These are phyloP conservation scores for Pezicula carpinea DNA, from an alignment of 2,329 filamentous ascomycete genomes.

Conservation along the genomic window DNA sequence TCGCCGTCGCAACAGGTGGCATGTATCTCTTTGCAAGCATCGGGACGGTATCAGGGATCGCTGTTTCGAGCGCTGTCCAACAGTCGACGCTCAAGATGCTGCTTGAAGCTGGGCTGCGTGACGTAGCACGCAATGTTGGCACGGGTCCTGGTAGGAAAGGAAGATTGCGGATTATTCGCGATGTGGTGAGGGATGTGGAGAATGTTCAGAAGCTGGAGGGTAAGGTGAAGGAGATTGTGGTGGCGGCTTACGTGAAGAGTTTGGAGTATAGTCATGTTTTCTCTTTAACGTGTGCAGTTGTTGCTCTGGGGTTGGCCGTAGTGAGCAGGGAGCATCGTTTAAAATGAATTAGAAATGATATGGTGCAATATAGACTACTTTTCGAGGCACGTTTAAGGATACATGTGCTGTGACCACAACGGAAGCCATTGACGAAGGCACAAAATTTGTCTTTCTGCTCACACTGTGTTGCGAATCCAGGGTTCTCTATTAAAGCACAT, in stretches of 20 bases:
- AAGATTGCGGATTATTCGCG: constrained; percentile 11
- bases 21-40: constrained; percentile 35
- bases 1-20: constrained; percentile 44
- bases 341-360: background rate
- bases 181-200: constrained; percentile 16
- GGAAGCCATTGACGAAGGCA: no score
- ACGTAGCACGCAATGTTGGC: background rate
- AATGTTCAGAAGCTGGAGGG: constrained; percentile 11
- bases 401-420: no score
- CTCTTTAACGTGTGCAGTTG: background rate
- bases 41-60: constrained; percentile 19
- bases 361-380: no score
- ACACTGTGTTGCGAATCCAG: no score
- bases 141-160: background rate
- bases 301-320: background rate
- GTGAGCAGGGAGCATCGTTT: background rate
- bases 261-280: constrained; percentile 17
- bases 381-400: no score
- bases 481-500: no score
- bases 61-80: constrained; percentile 15
- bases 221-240: constrained; percentile 11
- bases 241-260: constrained; percentile 19
- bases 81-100: constrained; percentile 10
- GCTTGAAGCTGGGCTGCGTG: constrained; percentile 8
- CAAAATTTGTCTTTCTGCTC: no score